Evolutionary conservation across 2,329 filamentous ascomycete species (phyloP).

Genomic region (Tothia fuscella): DNA sequence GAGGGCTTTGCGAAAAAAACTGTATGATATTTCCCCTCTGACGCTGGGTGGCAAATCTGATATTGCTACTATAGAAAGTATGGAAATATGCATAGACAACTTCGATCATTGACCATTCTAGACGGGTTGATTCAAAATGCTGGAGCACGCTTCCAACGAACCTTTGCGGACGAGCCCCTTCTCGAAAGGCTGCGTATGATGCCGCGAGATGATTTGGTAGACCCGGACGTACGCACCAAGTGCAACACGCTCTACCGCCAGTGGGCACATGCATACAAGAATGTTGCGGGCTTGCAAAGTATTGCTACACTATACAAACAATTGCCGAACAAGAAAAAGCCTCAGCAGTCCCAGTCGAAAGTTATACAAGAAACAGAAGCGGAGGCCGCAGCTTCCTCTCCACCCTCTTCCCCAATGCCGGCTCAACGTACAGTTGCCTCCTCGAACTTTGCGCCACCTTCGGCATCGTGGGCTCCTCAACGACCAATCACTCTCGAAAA

Average conservation of each 20-base stretch:
- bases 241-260: constrained; percentile 75
- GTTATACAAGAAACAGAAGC: constrained; percentile 71
- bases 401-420: constrained; percentile 19
- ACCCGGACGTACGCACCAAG: constrained; percentile 76
- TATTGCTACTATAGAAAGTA: constrained; percentile 57
- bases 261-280: constrained; percentile 76
- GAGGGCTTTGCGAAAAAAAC: constrained; percentile 87
- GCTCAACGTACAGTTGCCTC: constrained; percentile 11
- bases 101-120: constrained; percentile 76
- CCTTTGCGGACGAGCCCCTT: constrained; percentile 81
- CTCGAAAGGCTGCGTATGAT: constrained; percentile 83
- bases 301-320: constrained; percentile 69
- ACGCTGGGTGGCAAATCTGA: not conserved
- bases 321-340: constrained; percentile 48
- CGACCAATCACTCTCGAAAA: constrained; percentile 17
- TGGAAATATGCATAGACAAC: constrained; percentile 82
- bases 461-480: constrained; percentile 11
- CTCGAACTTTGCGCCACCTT: constrained; percentile 1
- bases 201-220: constrained; percentile 72
- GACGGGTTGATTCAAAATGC: constrained; percentile 94
- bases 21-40: constrained; percentile 40
- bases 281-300: constrained; percentile 64
- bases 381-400: constrained; percentile 44
- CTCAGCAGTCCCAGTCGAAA: constrained; percentile 61
- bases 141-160: constrained; percentile 71